phyloP scores from a whole-genome alignment of 2,329 filamentous ascomycete genomes.

The Colletotrichum liaoningense region DNA sequence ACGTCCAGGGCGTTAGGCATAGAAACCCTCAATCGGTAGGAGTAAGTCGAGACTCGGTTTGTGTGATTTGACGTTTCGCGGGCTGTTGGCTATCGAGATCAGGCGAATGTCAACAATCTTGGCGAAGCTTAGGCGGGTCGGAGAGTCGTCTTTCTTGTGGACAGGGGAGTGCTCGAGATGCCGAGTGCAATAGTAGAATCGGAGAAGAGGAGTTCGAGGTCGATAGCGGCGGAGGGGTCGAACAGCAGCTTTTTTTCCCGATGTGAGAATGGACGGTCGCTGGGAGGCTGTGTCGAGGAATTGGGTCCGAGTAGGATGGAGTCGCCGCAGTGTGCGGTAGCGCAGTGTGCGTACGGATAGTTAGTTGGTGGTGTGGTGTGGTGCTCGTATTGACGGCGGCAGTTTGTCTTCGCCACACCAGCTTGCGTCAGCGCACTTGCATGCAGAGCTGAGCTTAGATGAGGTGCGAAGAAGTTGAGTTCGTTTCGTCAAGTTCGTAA shows the following conservation, averaged over 20 bases:
- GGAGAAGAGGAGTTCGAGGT: neutral
- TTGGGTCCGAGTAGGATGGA: conserved; percentile 3
- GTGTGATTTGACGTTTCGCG: neutral
- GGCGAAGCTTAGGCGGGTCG: conserved; percentile 18
- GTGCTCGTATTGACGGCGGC: conserved; percentile 8
- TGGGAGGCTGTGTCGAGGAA: conserved; percentile 25
- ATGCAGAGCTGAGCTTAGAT: conserved; percentile 7
- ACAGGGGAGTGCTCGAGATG: neutral
- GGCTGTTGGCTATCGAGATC: neutral
- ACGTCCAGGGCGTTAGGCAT: neutral
- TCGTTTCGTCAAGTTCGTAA: neutral
- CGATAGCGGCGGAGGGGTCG: neutral
- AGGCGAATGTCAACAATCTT: conserved; percentile 33
- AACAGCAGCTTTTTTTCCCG: neutral
- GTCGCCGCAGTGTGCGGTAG: neutral
- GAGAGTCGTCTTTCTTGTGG: neutral
- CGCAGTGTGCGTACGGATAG: neutral
- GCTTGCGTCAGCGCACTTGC: conserved; percentile 29
- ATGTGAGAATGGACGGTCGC: conserved; percentile 4
- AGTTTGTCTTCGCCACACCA: conserved; percentile 32
- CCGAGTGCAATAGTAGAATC: neutral
- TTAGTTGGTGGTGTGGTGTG: neutral
- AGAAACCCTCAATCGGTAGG: neutral
- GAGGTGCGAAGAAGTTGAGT: neutral
- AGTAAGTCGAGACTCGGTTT: neutral